Base-by-base conservation (phyloP, 2,329 filamentous ascomycete species). In the Ophiostoma quercus region DNA sequence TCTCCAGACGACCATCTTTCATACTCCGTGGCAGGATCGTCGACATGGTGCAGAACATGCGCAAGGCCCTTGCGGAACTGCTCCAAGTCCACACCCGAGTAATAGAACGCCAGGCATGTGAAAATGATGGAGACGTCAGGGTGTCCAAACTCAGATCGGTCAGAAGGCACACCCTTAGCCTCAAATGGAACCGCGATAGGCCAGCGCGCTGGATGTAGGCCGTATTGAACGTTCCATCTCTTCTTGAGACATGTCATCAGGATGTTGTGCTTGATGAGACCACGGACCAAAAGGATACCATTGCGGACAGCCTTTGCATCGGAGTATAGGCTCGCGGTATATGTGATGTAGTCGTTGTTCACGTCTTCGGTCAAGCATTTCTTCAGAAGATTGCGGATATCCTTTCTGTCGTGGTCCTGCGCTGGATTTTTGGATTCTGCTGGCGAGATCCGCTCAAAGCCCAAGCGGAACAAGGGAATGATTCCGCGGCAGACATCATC, bases 21-120 rank as follows among this genome's bases (percentile, higher is more conserved):
- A 68, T 89, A 91, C 66, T 87, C 82, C 0, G 81, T 77, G 0
- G 82, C 78, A 0, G 87, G 85, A 43, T 89, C 85, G 41, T 89
- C 85, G 0, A 83, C 83, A 68, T 72, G 73, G 54, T 82, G 84
- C 0, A 84, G 72, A 0, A 91, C 76, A 5, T 82, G 79, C 39
- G 84, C 78, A 0, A 90, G 76, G 0, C 79, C 78, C 37, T 84
- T 79, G 0, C 78, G 78, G 0, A 88, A 78, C 67, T 90, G 86
- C 0, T 74, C 63, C 1, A 80, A 71, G 1, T 69, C 81, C 0
- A 90, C 76, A 0, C 88, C 88, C 1, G 80, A 76, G 67, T 91
- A 89, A 74, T 92, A 92, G 74, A 90, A 91, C 0, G 84, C 82
- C 0, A 93, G 77, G 14, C 85, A 88, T 0, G 89, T 92, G 1